Percentiles rank a stretch among this genome's conserved stretches.
Evolutionary conservation across 139 green algal genomes (phyloP).

Genomic region (Pseudopediastrum boryanum): DNA sequence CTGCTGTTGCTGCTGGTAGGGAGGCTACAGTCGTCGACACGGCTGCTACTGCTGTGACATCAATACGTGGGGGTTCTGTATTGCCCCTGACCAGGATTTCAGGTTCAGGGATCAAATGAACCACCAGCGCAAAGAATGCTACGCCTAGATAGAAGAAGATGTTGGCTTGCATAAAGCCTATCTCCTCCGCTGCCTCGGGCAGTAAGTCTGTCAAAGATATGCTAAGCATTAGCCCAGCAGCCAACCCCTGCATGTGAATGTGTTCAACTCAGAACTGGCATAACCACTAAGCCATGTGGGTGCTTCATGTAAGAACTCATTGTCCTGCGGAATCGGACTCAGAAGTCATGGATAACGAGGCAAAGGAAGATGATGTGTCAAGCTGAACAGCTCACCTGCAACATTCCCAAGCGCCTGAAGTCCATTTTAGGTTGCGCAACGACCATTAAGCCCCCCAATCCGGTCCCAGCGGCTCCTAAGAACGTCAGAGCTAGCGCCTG

Average conservation of each 20-base stretch:
- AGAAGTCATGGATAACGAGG: too few relatives aligned
- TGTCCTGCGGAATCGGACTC: too few relatives aligned
- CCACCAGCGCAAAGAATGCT: constrained; percentile 72
- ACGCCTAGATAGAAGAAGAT: constrained; percentile 75
- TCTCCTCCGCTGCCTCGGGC: constrained; percentile 60
- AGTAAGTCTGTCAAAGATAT: constrained; percentile 79
- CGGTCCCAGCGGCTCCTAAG: constrained; percentile 64
- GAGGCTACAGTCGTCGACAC: background rate
- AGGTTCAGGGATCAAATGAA: constrained; percentile 73
- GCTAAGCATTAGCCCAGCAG: constrained; percentile 78
- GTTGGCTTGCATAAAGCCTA: constrained; percentile 65
- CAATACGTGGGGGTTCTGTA: too few relatives aligned
- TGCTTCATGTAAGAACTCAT: too few relatives aligned
- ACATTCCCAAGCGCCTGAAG: constrained; percentile 58
- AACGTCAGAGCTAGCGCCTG: constrained; percentile 55
- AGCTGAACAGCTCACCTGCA: constrained; percentile 55
- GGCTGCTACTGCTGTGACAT: too few relatives aligned
- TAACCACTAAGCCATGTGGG: too few relatives aligned
- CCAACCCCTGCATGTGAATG: constrained; percentile 67
- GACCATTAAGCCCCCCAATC: constrained; percentile 67
- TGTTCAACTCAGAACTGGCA: too few relatives aligned
- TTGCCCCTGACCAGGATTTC: too few relatives aligned
- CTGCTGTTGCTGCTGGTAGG: background rate
- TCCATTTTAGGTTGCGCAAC: constrained; percentile 69
- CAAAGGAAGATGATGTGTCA: too few relatives aligned